These are phyloP conservation scores for Cucumis hystrix DNA, from an alignment of 306 rosid genomes.

Conservation along the genomic window DNA sequence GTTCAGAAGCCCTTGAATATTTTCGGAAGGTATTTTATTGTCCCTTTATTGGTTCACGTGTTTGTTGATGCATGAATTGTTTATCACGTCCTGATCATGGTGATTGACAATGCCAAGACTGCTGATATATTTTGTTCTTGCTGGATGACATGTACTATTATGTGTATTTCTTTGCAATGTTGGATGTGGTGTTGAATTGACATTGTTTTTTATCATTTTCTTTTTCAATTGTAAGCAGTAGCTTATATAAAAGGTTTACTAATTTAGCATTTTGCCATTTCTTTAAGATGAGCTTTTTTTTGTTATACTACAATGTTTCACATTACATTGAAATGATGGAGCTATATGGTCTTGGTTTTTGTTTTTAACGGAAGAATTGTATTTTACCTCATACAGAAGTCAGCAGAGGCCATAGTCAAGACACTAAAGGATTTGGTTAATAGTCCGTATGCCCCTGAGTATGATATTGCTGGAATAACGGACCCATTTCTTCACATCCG, in stretches of 20 bases:
- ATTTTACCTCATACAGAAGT: slow-evolving; percentile 44
- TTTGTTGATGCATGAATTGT: not conserved
- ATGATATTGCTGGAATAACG: slow-evolving; percentile 89
- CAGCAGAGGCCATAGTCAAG: slow-evolving; percentile 80
- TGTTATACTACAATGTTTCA: not conserved
- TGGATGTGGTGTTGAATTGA: not conserved
- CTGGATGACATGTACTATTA: not conserved
- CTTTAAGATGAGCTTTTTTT: not conserved
- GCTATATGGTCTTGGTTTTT: not conserved
- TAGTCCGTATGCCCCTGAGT: slow-evolving; percentile 93
- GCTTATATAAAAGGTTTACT: not conserved
- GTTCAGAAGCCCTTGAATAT: slow-evolving; percentile 77
- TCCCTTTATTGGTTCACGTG: not conserved
- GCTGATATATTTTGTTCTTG: not conserved
- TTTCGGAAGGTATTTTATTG: slow-evolving; percentile 50
- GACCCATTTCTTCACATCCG: slow-evolving; percentile 97
- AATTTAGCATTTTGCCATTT: not conserved
- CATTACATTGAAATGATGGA: not conserved
- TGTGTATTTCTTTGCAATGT: not conserved
- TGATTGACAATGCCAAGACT: not conserved
- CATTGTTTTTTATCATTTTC: not conserved
- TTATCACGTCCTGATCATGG: not conserved
- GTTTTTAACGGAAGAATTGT: slow-evolving; percentile 13
- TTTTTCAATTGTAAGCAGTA: not conserved
- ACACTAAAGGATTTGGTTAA: slow-evolving; percentile 76